Evolutionary conservation across 768 basidiomycete species (phyloP), one percentile per base, ranked within the genome.

Genomic region (Amanita exitialis): DNA sequence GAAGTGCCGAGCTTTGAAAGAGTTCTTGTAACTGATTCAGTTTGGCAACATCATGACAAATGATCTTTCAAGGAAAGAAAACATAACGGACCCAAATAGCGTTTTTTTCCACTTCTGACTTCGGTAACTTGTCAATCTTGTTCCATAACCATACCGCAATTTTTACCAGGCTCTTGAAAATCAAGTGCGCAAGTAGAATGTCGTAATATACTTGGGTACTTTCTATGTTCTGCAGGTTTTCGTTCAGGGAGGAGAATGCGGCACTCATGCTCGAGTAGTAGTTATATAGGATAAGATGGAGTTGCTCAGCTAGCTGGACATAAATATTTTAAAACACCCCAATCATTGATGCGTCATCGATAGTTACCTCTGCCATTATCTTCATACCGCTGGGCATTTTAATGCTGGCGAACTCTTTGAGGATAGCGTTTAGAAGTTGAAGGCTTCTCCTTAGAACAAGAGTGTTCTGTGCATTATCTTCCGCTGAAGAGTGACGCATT

Each of bases 141-240:
- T 71, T 67, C 84, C 87, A 92, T 10, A 83, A 61, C 87, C 88
- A 93, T 27, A 76, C 56, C 8, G 78, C 75, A 63, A 88, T 74
- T 58, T 83, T 90, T 10, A 74, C 66, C 39, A 93, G 67, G 57
- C 78, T 81, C 63, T 94, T 92, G 71, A 83, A 89, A 3, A 81
- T 66, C 15, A 91, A 64, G 61, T 91, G 83, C 2, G 78, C 77
- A 13, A 88, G 57, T 56, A 57, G 67, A 47, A 77, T 66, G 54
- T 78, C 71, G 38, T 71, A 67, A 35, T 62, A 61, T 6, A 70
- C 56, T 18, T 60, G 62, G 10, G 64, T 54, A 2, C 69, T 68
- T 30, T 64, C 69, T 35, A 88, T 61, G 47, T 72, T 75, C 52
- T 79, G 57, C 60, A 34, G 66, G 56, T 49, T 73, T 67, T 59